These are phyloP conservation scores for Termitomyces sp. DNA, from an alignment of 768 basidiomycete genomes.

Conservation along the genomic window DNA sequence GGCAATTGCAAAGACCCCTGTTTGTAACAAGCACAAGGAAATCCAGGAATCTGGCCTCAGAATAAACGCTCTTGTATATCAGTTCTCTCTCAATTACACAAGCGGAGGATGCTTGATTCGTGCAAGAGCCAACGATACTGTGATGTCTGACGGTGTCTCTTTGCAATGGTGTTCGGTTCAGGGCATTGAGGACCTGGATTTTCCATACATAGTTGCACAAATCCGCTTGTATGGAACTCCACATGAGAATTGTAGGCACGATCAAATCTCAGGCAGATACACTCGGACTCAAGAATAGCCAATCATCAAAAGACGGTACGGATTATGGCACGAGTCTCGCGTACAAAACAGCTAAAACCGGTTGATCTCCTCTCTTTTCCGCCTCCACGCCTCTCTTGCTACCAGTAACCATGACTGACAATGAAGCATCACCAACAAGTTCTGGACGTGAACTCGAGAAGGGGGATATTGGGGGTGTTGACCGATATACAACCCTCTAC, in stretches of 20 bases:
- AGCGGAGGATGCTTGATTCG: neutral
- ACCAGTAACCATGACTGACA: constrained; percentile 6
- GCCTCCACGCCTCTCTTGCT: neutral
- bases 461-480: constrained; percentile 19
- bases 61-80: too few relatives aligned
- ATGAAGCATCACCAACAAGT: constrained; percentile 8
- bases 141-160: neutral
- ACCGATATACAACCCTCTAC: constrained; percentile 23
- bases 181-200: too few relatives aligned
- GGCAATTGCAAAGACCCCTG: too few relatives aligned
- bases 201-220: too few relatives aligned
- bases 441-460: constrained; percentile 20
- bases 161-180: neutral
- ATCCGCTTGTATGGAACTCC: neutral
- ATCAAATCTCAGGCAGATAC: neutral
- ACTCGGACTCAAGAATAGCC: neutral
- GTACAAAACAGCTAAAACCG: neutral
- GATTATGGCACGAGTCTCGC: neutral
- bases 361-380: neutral
- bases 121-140: neutral
- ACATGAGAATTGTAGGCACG: neutral
- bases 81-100: neutral
- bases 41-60: too few relatives aligned
- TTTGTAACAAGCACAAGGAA: too few relatives aligned
- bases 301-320: neutral